phyloP scores from a whole-genome alignment of 2,329 filamentous ascomycete species.

The Trichoderma endophyticum region DNA sequence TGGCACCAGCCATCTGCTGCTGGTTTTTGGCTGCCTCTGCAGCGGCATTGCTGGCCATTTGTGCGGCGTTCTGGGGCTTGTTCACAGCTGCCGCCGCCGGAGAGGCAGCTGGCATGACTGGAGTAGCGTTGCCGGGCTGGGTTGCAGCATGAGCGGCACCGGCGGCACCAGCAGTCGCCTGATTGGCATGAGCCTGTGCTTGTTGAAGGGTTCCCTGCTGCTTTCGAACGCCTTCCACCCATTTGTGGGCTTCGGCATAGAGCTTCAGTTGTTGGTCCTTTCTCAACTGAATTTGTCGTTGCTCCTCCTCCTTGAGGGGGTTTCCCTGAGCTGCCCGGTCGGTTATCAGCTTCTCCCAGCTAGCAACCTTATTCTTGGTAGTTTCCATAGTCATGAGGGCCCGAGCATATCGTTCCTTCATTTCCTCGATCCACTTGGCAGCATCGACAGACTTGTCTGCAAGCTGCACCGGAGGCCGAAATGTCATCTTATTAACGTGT shows the following conservation, averaged over 20 bases:
- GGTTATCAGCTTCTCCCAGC: conserved; percentile 42
- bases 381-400: conserved; percentile 51
- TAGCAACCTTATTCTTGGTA: conserved; percentile 39
- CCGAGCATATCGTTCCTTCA: conserved; percentile 46
- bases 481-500: conserved; percentile 48
- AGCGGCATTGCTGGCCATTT: conserved; percentile 43
- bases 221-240: conserved; percentile 47
- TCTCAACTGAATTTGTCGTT: conserved; percentile 42
- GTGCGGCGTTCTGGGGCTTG: conserved; percentile 29
- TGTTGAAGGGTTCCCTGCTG: conserved; percentile 40
- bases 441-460: conserved; percentile 43
- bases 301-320: conserved; percentile 46
- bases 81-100: conserved; percentile 19
- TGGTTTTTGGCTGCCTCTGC: conserved; percentile 48
- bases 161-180: conserved; percentile 24
- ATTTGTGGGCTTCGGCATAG: conserved; percentile 46
- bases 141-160: conserved; percentile 9
- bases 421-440: conserved; percentile 48
- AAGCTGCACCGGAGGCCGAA: conserved; percentile 42
- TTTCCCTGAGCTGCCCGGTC: conserved; percentile 43
- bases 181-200: conserved; percentile 27
- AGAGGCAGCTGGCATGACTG: conserved; percentile 17
- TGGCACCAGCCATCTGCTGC: conserved; percentile 31
- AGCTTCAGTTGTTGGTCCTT: conserved; percentile 44
- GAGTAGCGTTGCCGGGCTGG: conserved; percentile 26